A percentile compares a stretch with the other conserved stretches of the same genome.
These are phyloP conservation scores for Candida golubevii DNA, from an alignment of 805 yeast genomes.

Conservation along the genomic window DNA sequence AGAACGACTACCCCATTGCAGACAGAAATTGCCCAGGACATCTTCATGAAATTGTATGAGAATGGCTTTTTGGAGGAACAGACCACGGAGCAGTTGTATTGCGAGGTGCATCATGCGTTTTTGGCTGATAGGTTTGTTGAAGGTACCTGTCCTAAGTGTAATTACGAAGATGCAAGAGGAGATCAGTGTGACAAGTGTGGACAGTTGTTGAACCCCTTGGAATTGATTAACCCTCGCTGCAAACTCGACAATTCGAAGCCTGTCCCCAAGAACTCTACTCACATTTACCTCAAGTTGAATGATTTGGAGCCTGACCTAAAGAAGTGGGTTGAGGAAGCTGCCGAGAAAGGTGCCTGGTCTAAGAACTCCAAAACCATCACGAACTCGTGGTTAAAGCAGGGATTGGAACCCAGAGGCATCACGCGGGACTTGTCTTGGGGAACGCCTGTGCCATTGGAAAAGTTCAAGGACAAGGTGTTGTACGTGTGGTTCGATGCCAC, in stretches of 20 bases:
- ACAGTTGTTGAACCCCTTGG: conserved; percentile 80
- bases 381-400: conserved; percentile 89
- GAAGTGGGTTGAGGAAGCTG: conserved; percentile 67
- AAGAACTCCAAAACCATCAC: conserved; percentile 87
- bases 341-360: conserved; percentile 82
- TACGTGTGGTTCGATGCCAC: conserved; percentile 99
- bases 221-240: conserved; percentile 92
- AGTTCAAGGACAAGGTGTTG: conserved; percentile 81
- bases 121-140: conserved; percentile 96
- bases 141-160: conserved; percentile 95
- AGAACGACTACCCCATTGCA: conserved; percentile 91
- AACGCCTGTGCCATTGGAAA: conserved; percentile 91
- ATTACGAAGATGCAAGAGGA: conserved; percentile 95
- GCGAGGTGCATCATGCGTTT: conserved; percentile 85
- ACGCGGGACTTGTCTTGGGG: conserved; percentile 99
- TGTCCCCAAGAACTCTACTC: conserved; percentile 73
- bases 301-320: conserved; percentile 74
- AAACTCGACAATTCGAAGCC: conserved; percentile 86
- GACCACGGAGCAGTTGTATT: conserved; percentile 83
- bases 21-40: conserved; percentile 93
- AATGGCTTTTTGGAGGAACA: conserved; percentile 83
- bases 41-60: conserved; percentile 70
- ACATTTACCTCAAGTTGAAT: conserved; percentile 77
- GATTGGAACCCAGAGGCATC: conserved; percentile 89
- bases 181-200: conserved; percentile 99